Evolutionary conservation across 768 basidiomycete genomes (phyloP).

Genomic region (Filobasidium wieringae): DNA sequence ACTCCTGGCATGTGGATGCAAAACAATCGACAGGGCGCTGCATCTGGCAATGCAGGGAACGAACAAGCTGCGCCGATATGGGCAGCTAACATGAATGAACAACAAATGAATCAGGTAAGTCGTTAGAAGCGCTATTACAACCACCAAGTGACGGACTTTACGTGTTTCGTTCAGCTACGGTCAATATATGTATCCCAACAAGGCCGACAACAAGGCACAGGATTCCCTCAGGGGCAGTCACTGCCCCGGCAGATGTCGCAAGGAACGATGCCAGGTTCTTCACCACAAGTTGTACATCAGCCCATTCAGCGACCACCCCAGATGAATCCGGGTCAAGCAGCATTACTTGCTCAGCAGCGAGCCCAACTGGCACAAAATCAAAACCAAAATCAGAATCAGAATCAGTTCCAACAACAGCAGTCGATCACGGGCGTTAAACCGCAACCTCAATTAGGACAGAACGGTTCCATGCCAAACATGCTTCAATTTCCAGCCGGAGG

Average conservation of each 20-base stretch:
- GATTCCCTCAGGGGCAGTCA: neutral
- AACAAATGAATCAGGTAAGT: neutral
- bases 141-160: too few species aligned
- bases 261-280: neutral
- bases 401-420: neutral
- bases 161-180: neutral
- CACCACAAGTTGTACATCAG: neutral
- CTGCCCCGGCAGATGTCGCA: neutral
- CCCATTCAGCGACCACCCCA: neutral
- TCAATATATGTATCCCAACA: neutral
- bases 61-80: neutral
- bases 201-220: neutral
- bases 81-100: neutral
- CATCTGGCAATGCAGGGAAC: neutral
- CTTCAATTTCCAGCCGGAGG: neutral
- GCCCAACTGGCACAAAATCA: slow-evolving; percentile 7
- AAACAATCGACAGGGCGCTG: neutral
- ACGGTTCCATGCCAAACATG: neutral
- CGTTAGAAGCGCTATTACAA: neutral
- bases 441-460: neutral
- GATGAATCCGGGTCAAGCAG: neutral
- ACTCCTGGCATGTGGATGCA: neutral
- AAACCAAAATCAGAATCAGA: slow-evolving; percentile 1
- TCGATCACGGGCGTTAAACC: neutral
- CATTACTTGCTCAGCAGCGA: slow-evolving; percentile 2